A percentile compares a stretch with the other conserved stretches of the same genome.
Conservation (phyloP, 148 eudicot species). For the Agrostemma githago region DNA sequence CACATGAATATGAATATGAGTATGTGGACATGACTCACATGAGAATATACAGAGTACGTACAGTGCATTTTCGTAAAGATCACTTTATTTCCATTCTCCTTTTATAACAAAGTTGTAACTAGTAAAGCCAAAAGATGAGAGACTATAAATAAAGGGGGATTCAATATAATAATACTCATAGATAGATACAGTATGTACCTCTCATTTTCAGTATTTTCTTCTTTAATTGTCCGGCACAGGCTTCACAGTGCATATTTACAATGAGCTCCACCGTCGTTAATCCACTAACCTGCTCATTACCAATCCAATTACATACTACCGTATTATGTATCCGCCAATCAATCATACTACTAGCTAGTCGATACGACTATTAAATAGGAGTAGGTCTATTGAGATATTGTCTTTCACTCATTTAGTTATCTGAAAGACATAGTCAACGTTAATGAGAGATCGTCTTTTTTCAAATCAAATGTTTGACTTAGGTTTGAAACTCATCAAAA, state of each 20-base stretch:
- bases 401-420: too few relatives aligned
- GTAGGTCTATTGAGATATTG: too few relatives aligned
- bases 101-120: neutral
- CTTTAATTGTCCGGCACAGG: conserved; percentile 88
- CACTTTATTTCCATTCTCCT: neutral
- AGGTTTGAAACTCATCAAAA: neutral
- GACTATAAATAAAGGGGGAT: neutral
- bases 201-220: conserved; percentile 90
- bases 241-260: conserved; percentile 98
- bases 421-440: neutral
- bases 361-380: too few relatives aligned
- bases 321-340: too few relatives aligned
- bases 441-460: too few relatives aligned
- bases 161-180: too few relatives aligned
- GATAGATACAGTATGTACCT: conserved; percentile 40
- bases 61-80: neutral
- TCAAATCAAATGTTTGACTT: too few relatives aligned
- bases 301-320: neutral
- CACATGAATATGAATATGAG: too few relatives aligned
- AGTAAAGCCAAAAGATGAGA: neutral
- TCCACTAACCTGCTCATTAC: conserved; percentile 57
- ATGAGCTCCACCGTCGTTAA: conserved; percentile 70
- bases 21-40: too few relatives aligned
- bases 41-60: conserved; percentile 14
- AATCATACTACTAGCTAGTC: too few relatives aligned